Base-by-base conservation (phyloP, 2,329 filamentous ascomycete species). In the Curvularia hawaiiensis region DNA sequence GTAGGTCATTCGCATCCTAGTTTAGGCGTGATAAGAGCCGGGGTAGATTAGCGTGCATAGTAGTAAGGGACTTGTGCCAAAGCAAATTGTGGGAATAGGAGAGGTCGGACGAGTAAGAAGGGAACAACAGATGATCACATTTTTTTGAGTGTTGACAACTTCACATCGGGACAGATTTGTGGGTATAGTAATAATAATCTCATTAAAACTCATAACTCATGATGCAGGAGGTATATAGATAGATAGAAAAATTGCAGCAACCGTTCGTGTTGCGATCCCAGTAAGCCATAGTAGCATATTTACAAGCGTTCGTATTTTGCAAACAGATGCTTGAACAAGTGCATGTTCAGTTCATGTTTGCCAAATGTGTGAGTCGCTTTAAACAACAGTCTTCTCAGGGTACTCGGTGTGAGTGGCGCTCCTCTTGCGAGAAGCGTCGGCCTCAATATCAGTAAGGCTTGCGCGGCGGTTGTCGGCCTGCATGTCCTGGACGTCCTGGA, bases 401-500 rank as follows among this genome's bases (percentile, higher is more conserved):
- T 58, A 41, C 62, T 73, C 71, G 20, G 62, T 67, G 63, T 71
- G 70, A 52, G 66, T 65, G 28, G 72, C 64, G 53, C 71, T 74
- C 66, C 63, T 71, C 73, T 75, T 76, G 56, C 73, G 66, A 1
- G 55, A 52, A 48, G 68, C 68, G 58, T 71, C 67, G 28, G 59
- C 56, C 63, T 77, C 73, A 10, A 64, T 68, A 24, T 75, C 70
- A 10, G 68, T 65, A 50, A 77, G 63, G 54, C 70, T 74, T 64
- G 69, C 64, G 44, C 68, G 65, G 57, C 73, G 64, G 47, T 50
- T 64, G 52, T 71, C 67, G 16, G 51, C 65, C 2, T 61, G 52
- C 31, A 63, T 55, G 18, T 75, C 69, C 58, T 70, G 69, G 9
- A 76, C 70, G 33, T 76, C 73, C 59, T 74, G 72, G 73, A 77